Base-by-base conservation (phyloP, 2,329 filamentous ascomycete genomes). In the Colletotrichum shisoi region DNA sequence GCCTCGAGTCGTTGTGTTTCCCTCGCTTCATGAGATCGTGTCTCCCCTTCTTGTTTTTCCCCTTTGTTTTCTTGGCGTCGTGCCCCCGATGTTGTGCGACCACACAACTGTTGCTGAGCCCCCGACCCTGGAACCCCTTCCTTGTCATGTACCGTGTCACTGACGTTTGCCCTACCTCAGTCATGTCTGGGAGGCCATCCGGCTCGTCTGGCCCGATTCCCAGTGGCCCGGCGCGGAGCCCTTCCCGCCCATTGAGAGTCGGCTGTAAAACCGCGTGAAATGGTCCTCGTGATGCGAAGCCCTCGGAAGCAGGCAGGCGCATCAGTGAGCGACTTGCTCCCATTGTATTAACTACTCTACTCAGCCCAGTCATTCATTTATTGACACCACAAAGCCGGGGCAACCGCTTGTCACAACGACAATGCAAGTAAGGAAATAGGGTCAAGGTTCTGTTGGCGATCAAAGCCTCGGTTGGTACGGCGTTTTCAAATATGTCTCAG, bases 131-230 rank as follows among this genome's bases (percentile, higher is more conserved):
- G 65, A 59, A 65, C 44, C 37, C 31, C 44, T 45, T 70, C 69
- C 57, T 64, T 68, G 51, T 24, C 39, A 62, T 68, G 52, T 57
- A 39, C 24, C 49, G 71, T 70, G 69, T 72, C 44, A 68, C 70
- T 71, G 59, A 71, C 70, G 6, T 58, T 57, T 48, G 62, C 53
- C 40, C 31, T 21, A 56, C 57, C 66, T 71, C 71, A 93, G 92
- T 70, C 91, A 96, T 77, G 94, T 98, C 69, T 97, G 93, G 92
- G 94, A 98, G 79, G 94, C 93, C 31, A 89, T 99, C 76, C 88
- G 90, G 67, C 84, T 91, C 70, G 90, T 99, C 71, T 99, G 95
- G 95, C 95, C 95, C 1, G 92, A 96, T 73, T 89, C 87, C 46
- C 87, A 91, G 72, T 96, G 93, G 91, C 91, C 92, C 21, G 89